These are phyloP conservation scores for Lachnellula occidentalis DNA, from an alignment of 2,329 filamentous ascomycete species.

Conservation along the genomic window DNA sequence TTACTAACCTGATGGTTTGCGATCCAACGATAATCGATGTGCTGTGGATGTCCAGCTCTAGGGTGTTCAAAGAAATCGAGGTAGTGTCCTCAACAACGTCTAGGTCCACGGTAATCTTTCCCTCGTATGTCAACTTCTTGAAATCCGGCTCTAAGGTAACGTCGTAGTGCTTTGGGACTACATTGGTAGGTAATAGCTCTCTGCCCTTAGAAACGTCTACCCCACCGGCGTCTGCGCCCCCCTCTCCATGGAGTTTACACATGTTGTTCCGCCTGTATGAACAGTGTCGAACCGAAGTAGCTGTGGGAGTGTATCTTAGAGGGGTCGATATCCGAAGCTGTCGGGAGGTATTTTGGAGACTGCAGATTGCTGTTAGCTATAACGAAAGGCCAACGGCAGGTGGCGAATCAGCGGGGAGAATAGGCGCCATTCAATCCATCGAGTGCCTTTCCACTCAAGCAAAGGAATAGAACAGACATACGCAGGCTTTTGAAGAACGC, in stretches of 20 bases:
- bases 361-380: constrained; percentile 10
- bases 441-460: background rate
- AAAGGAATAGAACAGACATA: constrained; percentile 6
- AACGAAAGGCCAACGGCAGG: background rate
- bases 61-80: constrained; percentile 80
- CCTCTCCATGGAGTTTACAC: constrained; percentile 58
- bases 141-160: constrained; percentile 89
- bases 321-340: constrained; percentile 19
- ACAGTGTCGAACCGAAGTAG: constrained; percentile 51
- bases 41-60: constrained; percentile 77
- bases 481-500: constrained; percentile 8
- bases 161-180: constrained; percentile 88
- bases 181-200: constrained; percentile 85
- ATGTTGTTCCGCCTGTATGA: constrained; percentile 69
- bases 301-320: constrained; percentile 15
- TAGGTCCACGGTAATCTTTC: constrained; percentile 78
- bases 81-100: constrained; percentile 80
- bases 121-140: constrained; percentile 79
- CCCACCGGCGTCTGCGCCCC: constrained; percentile 48
- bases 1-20: constrained; percentile 40
- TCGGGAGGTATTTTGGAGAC: constrained; percentile 17
- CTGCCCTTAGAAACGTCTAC: constrained; percentile 60
- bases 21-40: constrained; percentile 62
- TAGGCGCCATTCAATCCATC: background rate
- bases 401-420: background rate